Evolutionary conservation across 352 stramenopile genomes (phyloP).

Genomic region (Phytopythium boreale): DNA sequence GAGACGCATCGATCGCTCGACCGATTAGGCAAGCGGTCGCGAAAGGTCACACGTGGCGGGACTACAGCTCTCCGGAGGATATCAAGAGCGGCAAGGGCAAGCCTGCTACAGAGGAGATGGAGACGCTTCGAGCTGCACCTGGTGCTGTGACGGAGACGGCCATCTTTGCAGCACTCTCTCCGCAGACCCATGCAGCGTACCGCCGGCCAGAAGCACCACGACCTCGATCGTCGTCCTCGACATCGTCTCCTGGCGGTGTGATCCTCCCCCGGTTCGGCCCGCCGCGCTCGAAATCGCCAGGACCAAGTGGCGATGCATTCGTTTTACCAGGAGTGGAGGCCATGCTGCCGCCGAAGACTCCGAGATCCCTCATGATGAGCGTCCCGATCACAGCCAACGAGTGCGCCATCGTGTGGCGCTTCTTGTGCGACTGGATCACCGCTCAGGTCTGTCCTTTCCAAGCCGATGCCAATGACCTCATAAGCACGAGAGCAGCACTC

Average conservation of each 20-base stretch:
- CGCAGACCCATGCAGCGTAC: constrained; percentile 3
- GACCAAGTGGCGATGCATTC: not conserved
- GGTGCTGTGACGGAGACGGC: constrained; percentile 40
- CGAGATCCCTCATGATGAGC: constrained; percentile 43
- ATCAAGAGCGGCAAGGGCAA: not conserved
- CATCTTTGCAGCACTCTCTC: constrained; percentile 39
- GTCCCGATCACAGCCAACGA: constrained; percentile 47
- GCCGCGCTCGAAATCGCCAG: not conserved
- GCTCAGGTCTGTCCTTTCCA: constrained; percentile 28
- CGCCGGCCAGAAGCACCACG: not conserved
- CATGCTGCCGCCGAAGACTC: constrained; percentile 37
- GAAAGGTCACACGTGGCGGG: constrained; percentile 5
- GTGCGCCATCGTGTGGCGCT: constrained; percentile 58
- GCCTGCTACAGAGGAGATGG: constrained; percentile 9
- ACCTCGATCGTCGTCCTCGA: not conserved
- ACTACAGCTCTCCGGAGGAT: not conserved
- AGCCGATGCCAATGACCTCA: too few species aligned
- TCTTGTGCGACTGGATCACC: constrained; percentile 71
- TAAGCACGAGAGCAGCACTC: too few species aligned
- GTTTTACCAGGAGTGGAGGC: not conserved
- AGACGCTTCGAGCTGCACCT: constrained; percentile 8
- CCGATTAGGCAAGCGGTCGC: not conserved
- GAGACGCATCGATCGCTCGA: not conserved
- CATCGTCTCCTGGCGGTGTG: not conserved
- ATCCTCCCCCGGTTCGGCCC: not conserved